phyloP scores from a whole-genome alignment of 1,139 yeast species.

The Chernovozyma aurita region DNA sequence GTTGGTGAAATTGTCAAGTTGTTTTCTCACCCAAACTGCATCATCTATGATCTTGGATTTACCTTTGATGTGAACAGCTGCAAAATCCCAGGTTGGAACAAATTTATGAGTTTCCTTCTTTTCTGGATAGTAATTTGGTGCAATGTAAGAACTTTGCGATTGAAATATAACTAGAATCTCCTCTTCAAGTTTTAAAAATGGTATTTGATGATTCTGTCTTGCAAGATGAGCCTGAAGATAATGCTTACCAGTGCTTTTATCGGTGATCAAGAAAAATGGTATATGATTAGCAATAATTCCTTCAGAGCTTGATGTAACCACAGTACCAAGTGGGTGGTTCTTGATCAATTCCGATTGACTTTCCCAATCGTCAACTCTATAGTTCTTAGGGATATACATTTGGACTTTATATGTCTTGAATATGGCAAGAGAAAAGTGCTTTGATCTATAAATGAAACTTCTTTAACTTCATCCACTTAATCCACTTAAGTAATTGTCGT shows the following conservation, averaged over 20 bases:
- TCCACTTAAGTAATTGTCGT: too few species aligned
- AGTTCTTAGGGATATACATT: constrained; percentile 31
- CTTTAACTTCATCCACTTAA: too few species aligned
- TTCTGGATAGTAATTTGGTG: constrained; percentile 59
- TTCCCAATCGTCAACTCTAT: constrained; percentile 33
- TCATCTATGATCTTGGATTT: constrained; percentile 45
- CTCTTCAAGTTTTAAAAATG: constrained; percentile 36
- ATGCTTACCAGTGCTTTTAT: constrained; percentile 34
- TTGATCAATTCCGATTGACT: constrained; percentile 38
- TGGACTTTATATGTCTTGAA: too few species aligned
- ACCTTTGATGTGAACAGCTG: constrained; percentile 58
- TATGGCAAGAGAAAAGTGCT: too few species aligned
- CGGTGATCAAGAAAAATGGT: constrained; percentile 46
- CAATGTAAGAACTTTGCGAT: constrained; percentile 49
- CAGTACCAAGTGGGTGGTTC: constrained; percentile 49
- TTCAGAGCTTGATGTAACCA: constrained; percentile 37
- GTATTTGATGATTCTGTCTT: constrained; percentile 48
- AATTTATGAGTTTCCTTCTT: constrained; percentile 57
- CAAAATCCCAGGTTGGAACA: constrained; percentile 75
- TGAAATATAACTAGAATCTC: constrained; percentile 53
- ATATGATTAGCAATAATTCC: constrained; percentile 53
- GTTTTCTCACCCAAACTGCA: constrained; percentile 42
- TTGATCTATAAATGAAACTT: too few species aligned
- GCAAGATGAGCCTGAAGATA: constrained; percentile 57
- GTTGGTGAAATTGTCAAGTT: constrained; percentile 42